A percentile compares a stretch with the other conserved stretches of the same genome.
phyloP scores from a whole-genome alignment of 2,329 filamentous ascomycete genomes.

The Penicillium sp. region DNA sequence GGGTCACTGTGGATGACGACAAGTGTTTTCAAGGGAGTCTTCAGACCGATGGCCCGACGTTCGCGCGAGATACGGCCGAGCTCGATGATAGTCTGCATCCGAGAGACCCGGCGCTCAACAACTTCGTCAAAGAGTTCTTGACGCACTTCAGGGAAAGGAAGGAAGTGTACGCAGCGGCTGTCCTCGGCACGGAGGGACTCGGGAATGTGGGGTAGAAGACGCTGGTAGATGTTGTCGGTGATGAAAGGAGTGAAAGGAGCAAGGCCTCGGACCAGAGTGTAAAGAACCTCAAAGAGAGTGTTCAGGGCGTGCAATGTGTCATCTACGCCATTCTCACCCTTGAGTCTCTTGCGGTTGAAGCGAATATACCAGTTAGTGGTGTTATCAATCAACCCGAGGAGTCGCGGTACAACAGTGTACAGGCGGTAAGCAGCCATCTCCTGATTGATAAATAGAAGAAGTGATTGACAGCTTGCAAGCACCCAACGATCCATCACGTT shows the following conservation, averaged over 20 bases:
- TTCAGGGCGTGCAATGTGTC: constrained; percentile 91
- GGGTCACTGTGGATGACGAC: constrained; percentile 83
- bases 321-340: constrained; percentile 80
- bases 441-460: constrained; percentile 85
- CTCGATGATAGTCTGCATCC: constrained; percentile 97
- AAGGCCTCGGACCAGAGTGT: constrained; percentile 80
- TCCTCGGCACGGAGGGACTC: constrained; percentile 68
- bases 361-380: constrained; percentile 99
- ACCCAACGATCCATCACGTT: constrained; percentile 99
- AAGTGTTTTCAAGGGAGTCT: constrained; percentile 85
- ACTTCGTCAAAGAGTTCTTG: constrained; percentile 82
- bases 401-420: constrained; percentile 86
- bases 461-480: constrained; percentile 83
- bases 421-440: constrained; percentile 82
- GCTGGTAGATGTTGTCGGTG: constrained; percentile 89
- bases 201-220: constrained; percentile 78
- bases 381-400: constrained; percentile 84
- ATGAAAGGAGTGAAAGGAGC: constrained; percentile 96
- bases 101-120: constrained; percentile 79
- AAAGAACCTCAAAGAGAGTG: constrained; percentile 90
- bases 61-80: constrained; percentile 83
- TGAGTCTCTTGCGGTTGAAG: constrained; percentile 86
- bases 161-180: constrained; percentile 84
- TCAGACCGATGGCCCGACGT: constrained; percentile 77
- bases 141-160: constrained; percentile 83